Evolutionary conservation across 75 land plant genomes (phyloP).

Genomic region (Pinus taeda): DNA sequence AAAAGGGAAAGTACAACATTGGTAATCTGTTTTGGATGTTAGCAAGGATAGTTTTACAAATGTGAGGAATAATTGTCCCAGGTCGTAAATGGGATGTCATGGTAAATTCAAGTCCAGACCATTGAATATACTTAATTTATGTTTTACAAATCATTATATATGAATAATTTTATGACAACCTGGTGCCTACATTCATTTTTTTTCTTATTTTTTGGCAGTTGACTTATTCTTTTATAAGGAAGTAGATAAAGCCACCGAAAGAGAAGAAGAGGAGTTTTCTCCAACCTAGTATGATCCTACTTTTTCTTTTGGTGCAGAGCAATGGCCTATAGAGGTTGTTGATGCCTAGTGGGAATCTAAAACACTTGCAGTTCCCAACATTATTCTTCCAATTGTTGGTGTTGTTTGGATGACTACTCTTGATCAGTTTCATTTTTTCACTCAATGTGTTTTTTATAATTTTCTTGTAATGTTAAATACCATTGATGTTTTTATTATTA

Average conservation of each 20-base stretch:
- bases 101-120: conserved; percentile 30
- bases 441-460: background rate
- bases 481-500: too few species aligned
- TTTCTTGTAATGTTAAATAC: background rate
- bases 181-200: conserved; percentile 1
- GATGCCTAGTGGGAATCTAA: conserved; percentile 13
- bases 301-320: conserved; percentile 11
- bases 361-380: conserved; percentile 16
- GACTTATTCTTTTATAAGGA: conserved; percentile 67
- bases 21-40: conserved; percentile 80
- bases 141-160: too few species aligned
- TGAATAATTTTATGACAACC: too few species aligned
- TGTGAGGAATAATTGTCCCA: conserved; percentile 70
- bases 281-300: conserved; percentile 7
- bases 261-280: conserved; percentile 49
- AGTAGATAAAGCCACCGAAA: conserved; percentile 65
- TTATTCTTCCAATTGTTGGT: conserved; percentile 8
- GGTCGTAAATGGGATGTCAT: conserved; percentile 85
- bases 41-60: conserved; percentile 83
- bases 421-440: conserved; percentile 5
- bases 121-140: conserved; percentile 17
- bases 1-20: conserved; percentile 81
- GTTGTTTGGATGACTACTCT: conserved; percentile 22
- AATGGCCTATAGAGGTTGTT: conserved; percentile 18
- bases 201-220: background rate